These are phyloP conservation scores for Kockovaella imperatae DNA, from an alignment of 768 basidiomycete species.

Conservation along the genomic window DNA sequence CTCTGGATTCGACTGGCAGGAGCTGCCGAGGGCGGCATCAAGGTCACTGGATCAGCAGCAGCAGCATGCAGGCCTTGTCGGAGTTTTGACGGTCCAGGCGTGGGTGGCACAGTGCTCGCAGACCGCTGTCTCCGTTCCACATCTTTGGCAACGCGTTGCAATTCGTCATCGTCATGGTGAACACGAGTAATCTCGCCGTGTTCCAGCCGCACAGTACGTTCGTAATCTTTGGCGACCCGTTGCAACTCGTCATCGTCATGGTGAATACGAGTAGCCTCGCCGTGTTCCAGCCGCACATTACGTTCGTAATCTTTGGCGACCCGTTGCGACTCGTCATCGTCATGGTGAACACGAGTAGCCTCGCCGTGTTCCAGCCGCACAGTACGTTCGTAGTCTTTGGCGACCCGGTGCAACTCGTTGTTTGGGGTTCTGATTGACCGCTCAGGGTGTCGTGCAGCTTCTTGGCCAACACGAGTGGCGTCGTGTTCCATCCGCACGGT, in stretches of 20 bases:
- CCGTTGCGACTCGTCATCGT: constrained; percentile 53
- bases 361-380: constrained; percentile 24
- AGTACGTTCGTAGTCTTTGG: constrained; percentile 58
- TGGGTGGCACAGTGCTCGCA: not conserved
- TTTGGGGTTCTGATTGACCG: no score
- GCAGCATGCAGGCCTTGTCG: constrained; percentile 30
- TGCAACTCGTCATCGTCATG: constrained; percentile 53
- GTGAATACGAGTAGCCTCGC: no score
- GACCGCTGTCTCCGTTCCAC: constrained; percentile 51
- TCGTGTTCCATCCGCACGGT: constrained; percentile 28
- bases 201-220: constrained; percentile 47
- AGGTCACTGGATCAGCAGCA: constrained; percentile 11
- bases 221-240: constrained; percentile 59
- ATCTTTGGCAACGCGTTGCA: constrained; percentile 60
- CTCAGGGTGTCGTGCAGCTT: no score
- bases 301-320: constrained; percentile 64
- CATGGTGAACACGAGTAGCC: no score
- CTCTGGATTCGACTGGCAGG: constrained; percentile 12
- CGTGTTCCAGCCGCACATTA: constrained; percentile 27
- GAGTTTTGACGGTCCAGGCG: constrained; percentile 24
- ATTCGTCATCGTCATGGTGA: constrained; percentile 51
- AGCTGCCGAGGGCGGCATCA: constrained; percentile 21
- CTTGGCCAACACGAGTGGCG: constrained; percentile 9
- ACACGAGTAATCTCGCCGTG: constrained; percentile 16
- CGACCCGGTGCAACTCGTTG: constrained; percentile 58